Evolutionary conservation across 192 early-diverging fungal genomes (phyloP).

Genomic region (Podila horticola): DNA sequence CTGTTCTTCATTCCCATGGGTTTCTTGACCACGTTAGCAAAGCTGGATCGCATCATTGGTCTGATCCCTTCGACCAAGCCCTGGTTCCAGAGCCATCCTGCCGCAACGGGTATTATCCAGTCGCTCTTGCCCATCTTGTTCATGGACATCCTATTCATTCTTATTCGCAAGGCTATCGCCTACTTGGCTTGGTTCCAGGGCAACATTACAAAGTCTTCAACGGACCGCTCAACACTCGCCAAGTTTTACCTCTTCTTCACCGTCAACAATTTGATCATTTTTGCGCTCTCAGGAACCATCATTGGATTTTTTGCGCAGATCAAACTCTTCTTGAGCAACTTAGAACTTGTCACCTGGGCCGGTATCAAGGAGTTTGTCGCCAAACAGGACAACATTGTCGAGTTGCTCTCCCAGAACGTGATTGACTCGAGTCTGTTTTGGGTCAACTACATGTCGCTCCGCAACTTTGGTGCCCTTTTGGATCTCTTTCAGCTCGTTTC

Average conservation of each 20-base stretch:
- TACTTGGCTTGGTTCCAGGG: slow-evolving; percentile 75
- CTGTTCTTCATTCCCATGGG: slow-evolving; percentile 76
- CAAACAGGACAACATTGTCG: slow-evolving; percentile 48
- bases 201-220: slow-evolving; percentile 72
- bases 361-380: slow-evolving; percentile 43
- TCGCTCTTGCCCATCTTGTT: slow-evolving; percentile 73
- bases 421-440: slow-evolving; percentile 71
- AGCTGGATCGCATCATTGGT: slow-evolving; percentile 64
- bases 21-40: slow-evolving; percentile 67
- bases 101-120: slow-evolving; percentile 68
- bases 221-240: slow-evolving; percentile 74
- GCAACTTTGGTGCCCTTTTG: slow-evolving; percentile 69
- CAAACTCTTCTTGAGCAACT: slow-evolving; percentile 12
- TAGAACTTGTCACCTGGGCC: slow-evolving; percentile 15
- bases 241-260: slow-evolving; percentile 82
- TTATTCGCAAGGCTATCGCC: slow-evolving; percentile 72
- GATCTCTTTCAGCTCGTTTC: slow-evolving; percentile 76
- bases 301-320: slow-evolving; percentile 30
- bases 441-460: slow-evolving; percentile 79
- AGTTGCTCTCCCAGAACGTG: slow-evolving; percentile 43
- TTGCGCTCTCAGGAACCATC: slow-evolving; percentile 60
- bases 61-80: slow-evolving; percentile 60
- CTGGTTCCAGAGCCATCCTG: slow-evolving; percentile 60
- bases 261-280: slow-evolving; percentile 74
- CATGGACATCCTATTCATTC: slow-evolving; percentile 72